phyloP scores from a whole-genome alignment of 192 early-diverging fungal genomes.

The Lobulomyces angularis region DNA sequence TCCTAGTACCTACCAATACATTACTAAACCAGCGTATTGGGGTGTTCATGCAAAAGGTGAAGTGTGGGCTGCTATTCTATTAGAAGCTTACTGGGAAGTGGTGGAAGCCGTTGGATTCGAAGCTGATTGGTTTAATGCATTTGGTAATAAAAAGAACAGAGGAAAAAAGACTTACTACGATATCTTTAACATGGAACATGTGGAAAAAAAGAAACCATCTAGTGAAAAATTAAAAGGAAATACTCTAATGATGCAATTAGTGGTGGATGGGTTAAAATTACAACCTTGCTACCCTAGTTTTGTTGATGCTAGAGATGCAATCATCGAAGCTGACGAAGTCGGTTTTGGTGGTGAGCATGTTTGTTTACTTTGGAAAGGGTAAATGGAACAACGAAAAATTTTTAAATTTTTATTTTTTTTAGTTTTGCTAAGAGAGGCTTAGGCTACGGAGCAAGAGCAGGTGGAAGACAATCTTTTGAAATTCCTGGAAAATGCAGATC shows the following conservation, averaged over 20 bases:
- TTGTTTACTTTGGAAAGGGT: slow-evolving; percentile 35
- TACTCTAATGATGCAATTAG: slow-evolving; percentile 27
- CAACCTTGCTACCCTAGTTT: slow-evolving; percentile 41
- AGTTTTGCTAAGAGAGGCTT: too few relatives aligned
- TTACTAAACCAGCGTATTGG: slow-evolving; percentile 75
- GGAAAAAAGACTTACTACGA: too few relatives aligned
- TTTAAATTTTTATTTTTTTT: too few relatives aligned
- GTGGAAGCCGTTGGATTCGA: slow-evolving; percentile 41
- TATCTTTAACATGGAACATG: too few relatives aligned
- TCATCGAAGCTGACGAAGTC: slow-evolving; percentile 29
- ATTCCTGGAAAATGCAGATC: too few relatives aligned
- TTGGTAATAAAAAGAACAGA: background rate
- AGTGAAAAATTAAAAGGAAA: slow-evolving; percentile 35
- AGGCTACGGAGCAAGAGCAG: too few relatives aligned
- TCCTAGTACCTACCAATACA: slow-evolving; percentile 65
- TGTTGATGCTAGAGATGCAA: slow-evolving; percentile 37
- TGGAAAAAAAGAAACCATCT: too few relatives aligned
- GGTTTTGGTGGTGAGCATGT: slow-evolving; percentile 23
- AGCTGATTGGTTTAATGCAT: slow-evolving; percentile 28
- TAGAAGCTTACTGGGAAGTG: slow-evolving; percentile 57
- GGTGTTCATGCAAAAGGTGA: slow-evolving; percentile 86
- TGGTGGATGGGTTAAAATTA: slow-evolving; percentile 41
- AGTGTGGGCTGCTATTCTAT: slow-evolving; percentile 88
- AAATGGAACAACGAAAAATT: too few relatives aligned
- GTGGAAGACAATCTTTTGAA: too few relatives aligned